Evolutionary conservation across 2,329 filamentous ascomycete species (phyloP).

Genomic region (Colletotrichum costaricense): DNA sequence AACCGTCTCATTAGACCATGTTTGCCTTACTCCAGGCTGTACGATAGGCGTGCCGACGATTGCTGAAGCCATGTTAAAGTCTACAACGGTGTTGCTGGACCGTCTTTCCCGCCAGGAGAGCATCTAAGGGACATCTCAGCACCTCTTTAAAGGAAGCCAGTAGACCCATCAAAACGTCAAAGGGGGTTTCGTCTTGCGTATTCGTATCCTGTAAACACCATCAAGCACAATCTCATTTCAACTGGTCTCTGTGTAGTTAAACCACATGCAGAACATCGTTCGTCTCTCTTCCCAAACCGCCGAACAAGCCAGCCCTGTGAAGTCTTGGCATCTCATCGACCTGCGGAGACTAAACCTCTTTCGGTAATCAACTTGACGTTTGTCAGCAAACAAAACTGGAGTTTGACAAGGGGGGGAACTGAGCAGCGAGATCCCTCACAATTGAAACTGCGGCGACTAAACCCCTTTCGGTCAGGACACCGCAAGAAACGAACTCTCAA

Average conservation of each 20-base stretch:
- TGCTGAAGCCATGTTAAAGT: constrained; percentile 2
- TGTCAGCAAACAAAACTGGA: background rate
- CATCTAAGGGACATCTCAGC: background rate
- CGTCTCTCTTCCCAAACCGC: background rate
- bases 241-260: background rate
- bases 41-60: background rate
- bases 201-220: background rate
- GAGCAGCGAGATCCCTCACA: background rate
- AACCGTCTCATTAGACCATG: constrained; percentile 11
- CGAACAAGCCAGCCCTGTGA: background rate
- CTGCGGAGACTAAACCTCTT: constrained; percentile 46
- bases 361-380: constrained; percentile 10
- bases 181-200: background rate
- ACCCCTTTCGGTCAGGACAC: constrained; percentile 14
- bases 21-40: constrained; percentile 3
- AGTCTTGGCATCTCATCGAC: background rate
- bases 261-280: background rate
- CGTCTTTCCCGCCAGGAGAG: too few relatives aligned
- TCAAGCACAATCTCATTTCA: background rate
- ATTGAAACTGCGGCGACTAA: constrained; percentile 25
- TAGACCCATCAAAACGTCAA: background rate
- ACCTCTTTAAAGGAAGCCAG: background rate
- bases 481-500: background rate
- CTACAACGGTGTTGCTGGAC: too few relatives aligned
- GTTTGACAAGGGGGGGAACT: background rate